Conservation (phyloP, 2,329 filamentous ascomycete genomes). For the Exophiala calicioides region DNA sequence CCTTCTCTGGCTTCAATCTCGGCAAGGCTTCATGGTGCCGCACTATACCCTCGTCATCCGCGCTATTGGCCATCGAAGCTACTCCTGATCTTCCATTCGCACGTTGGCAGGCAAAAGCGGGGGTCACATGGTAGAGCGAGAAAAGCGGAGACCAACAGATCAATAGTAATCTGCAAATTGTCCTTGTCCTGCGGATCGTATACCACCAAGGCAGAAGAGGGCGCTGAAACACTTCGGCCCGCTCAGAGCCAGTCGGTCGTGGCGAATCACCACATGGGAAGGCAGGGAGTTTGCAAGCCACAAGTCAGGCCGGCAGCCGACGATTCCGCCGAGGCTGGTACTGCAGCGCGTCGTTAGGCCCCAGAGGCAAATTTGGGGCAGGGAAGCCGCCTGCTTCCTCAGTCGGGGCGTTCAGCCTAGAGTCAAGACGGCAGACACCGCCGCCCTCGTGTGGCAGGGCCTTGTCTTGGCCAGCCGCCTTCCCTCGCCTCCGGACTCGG, state of each 20-base stretch:
- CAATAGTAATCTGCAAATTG: conserved; percentile 15
- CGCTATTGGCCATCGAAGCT: conserved; percentile 15
- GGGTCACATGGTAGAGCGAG: conserved; percentile 19
- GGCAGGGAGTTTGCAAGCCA: conserved; percentile 23
- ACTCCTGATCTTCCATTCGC: conserved; percentile 21
- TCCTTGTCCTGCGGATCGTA: conserved; percentile 19
- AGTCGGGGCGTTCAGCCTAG: background rate
- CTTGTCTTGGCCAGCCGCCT: background rate
- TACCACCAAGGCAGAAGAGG: conserved; percentile 10
- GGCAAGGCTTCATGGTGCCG: conserved; percentile 18
- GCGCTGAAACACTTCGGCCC: conserved; percentile 24
- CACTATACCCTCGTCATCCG: conserved; percentile 11
- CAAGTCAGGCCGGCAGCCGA: conserved; percentile 24
- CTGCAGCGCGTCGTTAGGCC: conserved; percentile 13
- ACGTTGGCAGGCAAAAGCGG: conserved; percentile 6
- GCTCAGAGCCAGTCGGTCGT: conserved; percentile 16
- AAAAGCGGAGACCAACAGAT: conserved; percentile 9
- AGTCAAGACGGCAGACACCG: no score
- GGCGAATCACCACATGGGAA: conserved; percentile 22
- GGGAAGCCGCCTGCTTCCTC: background rate
- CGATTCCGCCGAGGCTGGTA: conserved; percentile 26
- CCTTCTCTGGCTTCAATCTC: conserved; percentile 22
- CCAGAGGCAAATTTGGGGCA: conserved; percentile 22
- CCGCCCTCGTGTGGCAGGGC: no score
- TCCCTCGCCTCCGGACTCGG: background rate